Conservation (phyloP, 176 grass and related monocot species). For the Hsuehochloa calcarea region DNA sequence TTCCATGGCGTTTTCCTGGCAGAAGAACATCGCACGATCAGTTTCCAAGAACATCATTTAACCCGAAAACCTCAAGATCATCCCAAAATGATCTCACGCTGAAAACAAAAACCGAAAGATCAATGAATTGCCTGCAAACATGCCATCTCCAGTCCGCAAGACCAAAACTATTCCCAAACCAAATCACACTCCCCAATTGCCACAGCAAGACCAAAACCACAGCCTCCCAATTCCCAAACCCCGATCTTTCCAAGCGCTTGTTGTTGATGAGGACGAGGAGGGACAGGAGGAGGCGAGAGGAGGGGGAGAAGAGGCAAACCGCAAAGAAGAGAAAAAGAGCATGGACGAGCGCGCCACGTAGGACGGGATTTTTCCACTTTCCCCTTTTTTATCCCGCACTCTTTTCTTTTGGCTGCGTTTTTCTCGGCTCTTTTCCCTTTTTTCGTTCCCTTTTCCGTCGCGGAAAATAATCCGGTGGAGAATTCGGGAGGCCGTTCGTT, state of each 20-base stretch:
- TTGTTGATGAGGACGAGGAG: not conserved
- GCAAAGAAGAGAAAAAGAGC: conserved; percentile 45
- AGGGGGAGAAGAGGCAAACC: not conserved
- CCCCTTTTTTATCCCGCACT: not conserved
- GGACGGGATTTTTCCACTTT: conserved; percentile 54
- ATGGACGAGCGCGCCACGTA: conserved; percentile 53
- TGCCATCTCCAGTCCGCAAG: conserved; percentile 4
- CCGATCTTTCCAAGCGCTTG: not conserved
- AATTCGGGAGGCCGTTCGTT: conserved; percentile 52
- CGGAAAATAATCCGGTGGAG: conserved; percentile 18
- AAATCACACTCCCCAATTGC: not conserved
- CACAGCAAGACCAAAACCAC: not conserved
- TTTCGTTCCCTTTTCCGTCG: not conserved
- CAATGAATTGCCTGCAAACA: conserved; percentile 10
- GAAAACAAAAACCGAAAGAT: not conserved
- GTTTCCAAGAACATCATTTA: not conserved
- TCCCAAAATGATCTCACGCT: not conserved
- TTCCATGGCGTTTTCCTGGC: conserved; percentile 30
- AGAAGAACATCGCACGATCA: not conserved
- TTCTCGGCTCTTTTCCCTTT: not conserved
- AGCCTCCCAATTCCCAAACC: not conserved
- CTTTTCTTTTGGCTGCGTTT: conserved; percentile 12
- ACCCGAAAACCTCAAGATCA: not conserved
- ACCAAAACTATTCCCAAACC: not conserved
- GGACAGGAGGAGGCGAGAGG: not conserved